Base-by-base conservation (phyloP, 2,329 filamentous ascomycete genomes). In the Coniochaeta ligniaria region DNA sequence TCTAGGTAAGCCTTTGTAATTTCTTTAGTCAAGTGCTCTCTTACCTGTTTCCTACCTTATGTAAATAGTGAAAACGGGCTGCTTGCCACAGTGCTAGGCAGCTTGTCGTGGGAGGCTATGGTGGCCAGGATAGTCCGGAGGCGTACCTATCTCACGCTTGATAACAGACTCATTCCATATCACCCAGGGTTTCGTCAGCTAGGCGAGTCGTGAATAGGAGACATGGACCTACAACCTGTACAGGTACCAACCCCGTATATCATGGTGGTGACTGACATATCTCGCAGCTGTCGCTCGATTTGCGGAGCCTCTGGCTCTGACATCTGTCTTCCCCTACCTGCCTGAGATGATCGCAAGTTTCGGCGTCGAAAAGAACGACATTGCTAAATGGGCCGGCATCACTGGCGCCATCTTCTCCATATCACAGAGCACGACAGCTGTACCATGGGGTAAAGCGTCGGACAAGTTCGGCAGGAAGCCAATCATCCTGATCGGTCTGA, bases 301-400 rank as follows among this genome's bases (percentile, higher is more conserved):
- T 69, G 87, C 90, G 63, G 90, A 94, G 71, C 90, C 90, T 9
- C 76, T 89, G 63, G 83, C 89, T 8, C 78, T 90, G 67, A 91
- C 89, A 16, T 90, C 87, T 26, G 85, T 91, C 64, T 87, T 87
- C 63, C 89, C 88, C 71, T 83, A 80, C 66, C 80, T 88, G 64
- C 90, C 90, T 12, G 90, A 93, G 74, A 95, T 96, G 90, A 89
- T 96, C 60, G 83, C 87, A 66, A 88, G 86, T 70, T 92, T 96
- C 64, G 86, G 89, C 11, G 79, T 96, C 17, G 80, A 83, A 8
- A 82, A 86, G 65, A 83, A 89, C 66, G 80, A 91, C 52, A 83
- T 96, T 26, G 90, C 90, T 47, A 89, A 87, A 77, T 94, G 89
- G 88, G 90, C 88, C n/a, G 89, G 89, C 58, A 76, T 91, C 60